phyloP scores from a whole-genome alignment of 1,284 basidiomycete genomes.

The Omphalotus olearius region DNA sequence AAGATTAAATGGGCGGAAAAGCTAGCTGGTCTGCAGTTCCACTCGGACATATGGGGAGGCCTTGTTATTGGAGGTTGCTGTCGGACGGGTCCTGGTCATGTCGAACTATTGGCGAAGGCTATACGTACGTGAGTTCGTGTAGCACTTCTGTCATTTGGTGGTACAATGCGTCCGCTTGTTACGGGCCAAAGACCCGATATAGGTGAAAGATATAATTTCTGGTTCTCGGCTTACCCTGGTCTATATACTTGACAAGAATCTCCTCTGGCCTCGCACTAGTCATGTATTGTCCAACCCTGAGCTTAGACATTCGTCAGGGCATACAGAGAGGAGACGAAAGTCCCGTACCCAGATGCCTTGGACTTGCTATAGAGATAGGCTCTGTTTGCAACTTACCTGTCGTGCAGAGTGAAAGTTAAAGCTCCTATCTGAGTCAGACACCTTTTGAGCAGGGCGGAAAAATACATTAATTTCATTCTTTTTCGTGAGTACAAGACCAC shows the following conservation, averaged over 20 bases:
- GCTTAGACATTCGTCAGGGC: too few species aligned
- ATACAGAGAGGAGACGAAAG: too few species aligned
- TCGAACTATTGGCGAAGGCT: not conserved
- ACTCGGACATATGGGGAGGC: conserved; percentile 44
- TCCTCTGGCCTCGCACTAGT: too few species aligned
- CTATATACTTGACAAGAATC: too few species aligned
- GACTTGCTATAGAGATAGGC: not conserved
- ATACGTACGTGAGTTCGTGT: not conserved
- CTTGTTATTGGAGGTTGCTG: conserved; percentile 74
- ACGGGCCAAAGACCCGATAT: too few species aligned
- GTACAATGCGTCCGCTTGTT: too few species aligned
- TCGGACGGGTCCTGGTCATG: conserved; percentile 41
- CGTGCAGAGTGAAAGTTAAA: too few species aligned
- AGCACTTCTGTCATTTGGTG: not conserved
- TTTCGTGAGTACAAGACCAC: not conserved
- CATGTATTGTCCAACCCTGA: too few species aligned
- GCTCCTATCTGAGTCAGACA: not conserved
- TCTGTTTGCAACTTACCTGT: not conserved
- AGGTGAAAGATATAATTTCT: too few species aligned
- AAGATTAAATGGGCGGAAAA: conserved; percentile 40
- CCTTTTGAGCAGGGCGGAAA: not conserved
- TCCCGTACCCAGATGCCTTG: too few species aligned
- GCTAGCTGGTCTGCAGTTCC: conserved; percentile 24
- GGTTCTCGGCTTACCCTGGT: too few species aligned
- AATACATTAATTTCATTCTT: not conserved